Conservation (phyloP, 768 basidiomycete species). For the Pholiota microspora region DNA sequence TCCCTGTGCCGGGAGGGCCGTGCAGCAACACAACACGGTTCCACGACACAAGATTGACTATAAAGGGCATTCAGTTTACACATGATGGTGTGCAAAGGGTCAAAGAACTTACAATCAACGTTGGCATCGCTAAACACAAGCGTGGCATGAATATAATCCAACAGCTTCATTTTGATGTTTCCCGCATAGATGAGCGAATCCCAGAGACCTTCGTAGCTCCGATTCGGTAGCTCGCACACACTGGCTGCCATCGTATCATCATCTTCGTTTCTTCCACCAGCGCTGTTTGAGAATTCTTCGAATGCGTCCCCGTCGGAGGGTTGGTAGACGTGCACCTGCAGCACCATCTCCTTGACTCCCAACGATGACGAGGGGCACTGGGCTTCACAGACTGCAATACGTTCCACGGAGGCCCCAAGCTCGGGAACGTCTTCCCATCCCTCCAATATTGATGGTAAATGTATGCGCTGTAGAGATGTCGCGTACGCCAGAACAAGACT, state of each 20-base stretch:
- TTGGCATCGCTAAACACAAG: slow-evolving; percentile 87
- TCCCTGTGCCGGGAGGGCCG: slow-evolving; percentile 97
- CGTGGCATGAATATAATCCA: slow-evolving; percentile 95
- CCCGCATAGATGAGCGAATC: slow-evolving; percentile 83
- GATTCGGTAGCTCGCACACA: slow-evolving; percentile 84
- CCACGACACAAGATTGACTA: slow-evolving; percentile 92
- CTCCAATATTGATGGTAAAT: slow-evolving; percentile 64
- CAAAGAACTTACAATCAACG: slow-evolving; percentile 65
- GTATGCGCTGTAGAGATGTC: slow-evolving; percentile 60
- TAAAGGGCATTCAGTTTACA: slow-evolving; percentile 3
- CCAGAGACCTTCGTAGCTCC: slow-evolving; percentile 90
- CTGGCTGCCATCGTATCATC: slow-evolving; percentile 85
- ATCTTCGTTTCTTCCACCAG: slow-evolving; percentile 56
- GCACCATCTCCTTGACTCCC: slow-evolving; percentile 53
- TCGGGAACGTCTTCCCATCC: slow-evolving; percentile 81
- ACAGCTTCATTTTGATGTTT: slow-evolving; percentile 81
- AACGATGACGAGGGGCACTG: slow-evolving; percentile 54
- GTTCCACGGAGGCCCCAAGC: slow-evolving; percentile 73
- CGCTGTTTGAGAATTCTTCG: slow-evolving; percentile 69
- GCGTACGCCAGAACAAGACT: slow-evolving; percentile 57
- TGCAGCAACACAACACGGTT: slow-evolving; percentile 93
- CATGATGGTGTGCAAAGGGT: slow-evolving; percentile 8
- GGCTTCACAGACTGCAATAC: slow-evolving; percentile 71
- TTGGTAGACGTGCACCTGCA: slow-evolving; percentile 90
- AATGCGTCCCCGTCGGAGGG: slow-evolving; percentile 64